Evolutionary conservation across 768 basidiomycete species (phyloP).

Genomic region (Saitozyma sp.): DNA sequence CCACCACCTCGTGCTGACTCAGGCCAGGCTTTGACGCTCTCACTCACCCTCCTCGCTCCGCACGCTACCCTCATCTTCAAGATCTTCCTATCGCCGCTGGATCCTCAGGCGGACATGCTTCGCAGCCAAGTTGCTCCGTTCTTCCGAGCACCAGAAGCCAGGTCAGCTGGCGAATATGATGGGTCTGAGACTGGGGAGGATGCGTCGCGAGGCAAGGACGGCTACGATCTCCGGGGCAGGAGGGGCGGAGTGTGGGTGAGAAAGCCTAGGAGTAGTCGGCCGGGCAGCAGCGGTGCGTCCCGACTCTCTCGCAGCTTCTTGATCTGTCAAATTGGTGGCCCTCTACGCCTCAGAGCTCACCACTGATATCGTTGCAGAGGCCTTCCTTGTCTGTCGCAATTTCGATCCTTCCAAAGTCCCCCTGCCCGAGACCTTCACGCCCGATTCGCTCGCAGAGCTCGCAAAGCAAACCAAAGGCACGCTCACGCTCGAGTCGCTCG

Average conservation of each 20-base stretch:
- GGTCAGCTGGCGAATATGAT: constrained; percentile 3
- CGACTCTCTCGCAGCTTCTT: neutral
- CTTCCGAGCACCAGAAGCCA: constrained; percentile 43
- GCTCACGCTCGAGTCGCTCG: constrained; percentile 42
- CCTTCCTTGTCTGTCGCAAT: constrained; percentile 55
- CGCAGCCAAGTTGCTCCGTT: constrained; percentile 54
- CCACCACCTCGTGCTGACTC: neutral
- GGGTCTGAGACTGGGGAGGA: constrained; percentile 10
- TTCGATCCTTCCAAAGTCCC: constrained; percentile 49
- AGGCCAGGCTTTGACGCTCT: constrained; percentile 54
- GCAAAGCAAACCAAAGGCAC: constrained; percentile 31
- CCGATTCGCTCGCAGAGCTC: constrained; percentile 28
- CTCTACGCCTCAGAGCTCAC: neutral
- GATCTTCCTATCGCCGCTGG: constrained; percentile 54
- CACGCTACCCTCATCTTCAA: constrained; percentile 56
- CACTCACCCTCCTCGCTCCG: constrained; percentile 54
- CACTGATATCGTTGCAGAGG: constrained; percentile 44
- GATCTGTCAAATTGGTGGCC: neutral
- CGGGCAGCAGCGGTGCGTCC: constrained; percentile 54
- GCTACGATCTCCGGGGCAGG: constrained; percentile 41
- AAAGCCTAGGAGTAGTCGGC: constrained; percentile 55
- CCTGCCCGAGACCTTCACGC: constrained; percentile 29
- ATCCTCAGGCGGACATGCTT: constrained; percentile 50
- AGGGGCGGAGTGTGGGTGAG: constrained; percentile 54
- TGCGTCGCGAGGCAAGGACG: constrained; percentile 4